A percentile compares a stretch with the other conserved stretches of the same genome.
These are phyloP conservation scores for Achlya hypogyna DNA, from an alignment of 352 stramenopile species.

Conservation along the genomic window DNA sequence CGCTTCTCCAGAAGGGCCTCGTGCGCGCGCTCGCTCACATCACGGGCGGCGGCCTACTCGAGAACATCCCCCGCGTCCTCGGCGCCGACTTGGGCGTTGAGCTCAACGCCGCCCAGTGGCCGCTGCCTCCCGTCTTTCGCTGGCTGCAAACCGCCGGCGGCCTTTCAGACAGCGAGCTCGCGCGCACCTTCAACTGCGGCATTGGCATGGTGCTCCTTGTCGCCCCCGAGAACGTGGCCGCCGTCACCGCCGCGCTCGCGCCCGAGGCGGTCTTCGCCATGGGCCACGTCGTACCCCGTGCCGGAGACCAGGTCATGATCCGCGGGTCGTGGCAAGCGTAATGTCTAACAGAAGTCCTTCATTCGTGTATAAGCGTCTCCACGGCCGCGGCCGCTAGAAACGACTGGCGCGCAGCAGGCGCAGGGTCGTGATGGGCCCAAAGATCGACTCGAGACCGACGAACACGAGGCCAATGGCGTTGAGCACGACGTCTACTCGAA, in stretches of 20 bases:
- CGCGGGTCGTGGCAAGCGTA: slow-evolving; percentile 27
- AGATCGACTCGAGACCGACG: slow-evolving; percentile 37
- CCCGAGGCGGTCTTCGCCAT: slow-evolving; percentile 89
- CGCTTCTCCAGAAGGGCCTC: slow-evolving; percentile 61
- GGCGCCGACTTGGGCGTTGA: slow-evolving; percentile 86
- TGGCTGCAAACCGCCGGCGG: slow-evolving; percentile 93
- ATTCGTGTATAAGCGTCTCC: background rate
- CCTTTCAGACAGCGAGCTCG: slow-evolving; percentile 92
- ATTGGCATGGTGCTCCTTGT: slow-evolving; percentile 98
- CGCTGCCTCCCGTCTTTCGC: slow-evolving; percentile 94
- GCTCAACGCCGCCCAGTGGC: slow-evolving; percentile 86
- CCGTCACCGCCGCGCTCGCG: slow-evolving; percentile 75
- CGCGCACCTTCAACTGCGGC: slow-evolving; percentile 98
- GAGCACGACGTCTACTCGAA: slow-evolving; percentile 49
- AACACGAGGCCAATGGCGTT: slow-evolving; percentile 54
- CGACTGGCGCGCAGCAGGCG: slow-evolving; percentile 27
- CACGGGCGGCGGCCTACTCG: slow-evolving; percentile 95
- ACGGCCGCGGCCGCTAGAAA: background rate
- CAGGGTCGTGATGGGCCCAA: slow-evolving; percentile 42
- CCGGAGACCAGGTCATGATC: slow-evolving; percentile 80
- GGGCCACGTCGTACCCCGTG: slow-evolving; percentile 60
- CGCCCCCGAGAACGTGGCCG: slow-evolving; percentile 77
- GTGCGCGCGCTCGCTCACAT: slow-evolving; percentile 96
- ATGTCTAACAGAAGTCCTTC: background rate
- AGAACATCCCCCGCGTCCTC: slow-evolving; percentile 97